Evolutionary conservation across 768 basidiomycete species (phyloP).

Genomic region (Termitomyces sp.): DNA sequence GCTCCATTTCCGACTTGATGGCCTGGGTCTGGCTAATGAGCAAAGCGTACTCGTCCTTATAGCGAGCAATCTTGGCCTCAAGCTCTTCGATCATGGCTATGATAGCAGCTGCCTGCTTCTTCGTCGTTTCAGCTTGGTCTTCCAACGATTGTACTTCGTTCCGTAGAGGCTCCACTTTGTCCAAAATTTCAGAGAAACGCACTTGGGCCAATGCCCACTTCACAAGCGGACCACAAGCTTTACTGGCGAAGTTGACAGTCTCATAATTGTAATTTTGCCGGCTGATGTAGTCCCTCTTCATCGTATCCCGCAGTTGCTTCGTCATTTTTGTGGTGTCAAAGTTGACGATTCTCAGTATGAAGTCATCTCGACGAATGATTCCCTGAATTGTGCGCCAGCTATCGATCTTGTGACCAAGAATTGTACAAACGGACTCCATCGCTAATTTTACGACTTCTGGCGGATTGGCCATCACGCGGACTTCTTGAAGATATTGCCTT

Average conservation of each 20-base stretch:
- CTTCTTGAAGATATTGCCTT: conserved; percentile 92
- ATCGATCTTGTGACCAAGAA: conserved; percentile 95
- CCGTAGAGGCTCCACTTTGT: conserved; percentile 93
- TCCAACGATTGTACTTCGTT: conserved; percentile 94
- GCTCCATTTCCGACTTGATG: conserved; percentile 97
- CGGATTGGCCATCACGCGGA: conserved; percentile 96
- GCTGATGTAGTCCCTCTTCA: conserved; percentile 91
- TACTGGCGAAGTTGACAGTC: conserved; percentile 89
- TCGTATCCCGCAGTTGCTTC: conserved; percentile 76
- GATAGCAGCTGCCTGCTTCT: conserved; percentile 86
- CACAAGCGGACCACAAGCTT: conserved; percentile 95
- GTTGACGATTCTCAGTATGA: conserved; percentile 91
- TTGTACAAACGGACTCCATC: conserved; percentile 97
- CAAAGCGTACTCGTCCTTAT: conserved; percentile 96
- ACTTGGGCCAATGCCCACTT: conserved; percentile 99
- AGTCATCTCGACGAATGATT: conserved; percentile 94
- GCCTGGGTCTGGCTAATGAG: conserved; percentile 96
- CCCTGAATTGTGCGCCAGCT: conserved; percentile 94
- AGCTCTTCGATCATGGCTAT: conserved; percentile 90
- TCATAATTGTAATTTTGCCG: conserved; percentile 93
- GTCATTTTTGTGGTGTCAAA: conserved; percentile 96
- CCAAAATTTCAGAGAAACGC: conserved; percentile 92
- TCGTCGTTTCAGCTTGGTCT: conserved; percentile 89
- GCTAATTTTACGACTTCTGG: conserved; percentile 96
- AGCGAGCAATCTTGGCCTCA: conserved; percentile 85